Base-by-base conservation (phyloP, 1,284 basidiomycete species). In the Taiwanofungus camphoratus region DNA sequence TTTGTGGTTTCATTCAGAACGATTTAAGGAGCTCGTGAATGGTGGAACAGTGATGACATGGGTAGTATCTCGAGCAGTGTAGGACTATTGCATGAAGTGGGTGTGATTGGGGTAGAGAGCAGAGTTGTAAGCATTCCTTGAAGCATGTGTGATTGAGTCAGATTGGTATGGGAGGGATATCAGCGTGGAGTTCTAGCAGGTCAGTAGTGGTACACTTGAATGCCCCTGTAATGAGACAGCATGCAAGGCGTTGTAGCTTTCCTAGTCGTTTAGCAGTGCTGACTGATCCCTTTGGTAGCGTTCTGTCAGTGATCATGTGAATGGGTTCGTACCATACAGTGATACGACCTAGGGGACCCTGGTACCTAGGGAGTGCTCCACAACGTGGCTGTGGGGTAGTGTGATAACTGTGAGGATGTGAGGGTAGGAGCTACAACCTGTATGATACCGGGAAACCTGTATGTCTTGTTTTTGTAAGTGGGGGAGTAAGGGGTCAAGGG, bases 251-350 rank as follows among this genome's bases (percentile, higher is more conserved):
- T 11, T 39, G 33, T 22, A 55, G 51, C n/a, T 23, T 16, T 20
- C 39, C 36, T 9, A 52, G 37, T 7, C 11, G 20, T 31, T 6
- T n/a, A 18, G 1, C 30, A 16, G 3, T 46, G 42, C 26, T 13
- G 2, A 54, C 45, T 4, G 32, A 22, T 3, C 36, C 23, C 5
- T 52, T 46, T 0, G 58, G 13, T 60, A 41, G 53, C 39, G 58
- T 61, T 67, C 26, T 7, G 7, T 13, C 26, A 8, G 26, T 7
- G 26, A 27, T 27, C 7, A 13, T 27, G 7, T 13, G 26, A 27
- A 13, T 27, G 13, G 26, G 26, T 27, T 27, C 26, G 26, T 27
- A 27, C 26, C 26, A 27, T 2, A 69, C n/a, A n/a, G n/a, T n/a
- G n/a, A n/a, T n/a, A n/a, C n/a, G n/a, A n/a, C n/a, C n/a, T n/a